Percentiles rank a stretch among this genome's conserved stretches.
Evolutionary conservation across 129 eudicot genomes (phyloP).

Genomic region (Apium graveolens): DNA sequence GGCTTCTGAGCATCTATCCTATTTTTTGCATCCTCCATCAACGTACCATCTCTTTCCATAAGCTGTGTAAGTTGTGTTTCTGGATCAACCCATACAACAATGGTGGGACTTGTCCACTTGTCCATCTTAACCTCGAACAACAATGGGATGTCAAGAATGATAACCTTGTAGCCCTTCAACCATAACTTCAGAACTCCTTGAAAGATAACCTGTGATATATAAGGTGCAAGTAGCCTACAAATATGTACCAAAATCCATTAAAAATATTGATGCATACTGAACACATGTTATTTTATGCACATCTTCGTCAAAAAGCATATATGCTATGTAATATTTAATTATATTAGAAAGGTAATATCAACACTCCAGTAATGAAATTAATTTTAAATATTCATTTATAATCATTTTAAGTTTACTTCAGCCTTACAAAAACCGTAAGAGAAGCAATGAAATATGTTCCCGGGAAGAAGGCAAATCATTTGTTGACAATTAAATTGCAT

Average conservation of each 20-base stretch:
- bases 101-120: too few species aligned
- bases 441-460: too few species aligned
- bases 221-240: too few species aligned
- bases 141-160: too few species aligned
- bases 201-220: constrained; percentile 58
- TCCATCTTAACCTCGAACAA: too few species aligned
- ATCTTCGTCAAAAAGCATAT: too few species aligned
- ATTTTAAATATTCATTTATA: background rate
- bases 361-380: background rate
- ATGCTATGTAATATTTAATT: background rate
- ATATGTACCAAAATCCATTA: background rate
- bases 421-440: too few species aligned
- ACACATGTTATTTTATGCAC: too few species aligned
- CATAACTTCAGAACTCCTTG: constrained; percentile 71
- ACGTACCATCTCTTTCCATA: constrained; percentile 59
- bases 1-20: too few species aligned
- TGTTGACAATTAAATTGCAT: background rate
- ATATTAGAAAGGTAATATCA: background rate
- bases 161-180: constrained; percentile 63
- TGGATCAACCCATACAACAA: too few species aligned
- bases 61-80: constrained; percentile 76
- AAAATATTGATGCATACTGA: background rate
- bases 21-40: too few species aligned
- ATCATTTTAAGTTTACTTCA: too few species aligned
- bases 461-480: background rate